Conservation (phyloP, 1,284 basidiomycete genomes). For the Rhizoctonia solani region DNA sequence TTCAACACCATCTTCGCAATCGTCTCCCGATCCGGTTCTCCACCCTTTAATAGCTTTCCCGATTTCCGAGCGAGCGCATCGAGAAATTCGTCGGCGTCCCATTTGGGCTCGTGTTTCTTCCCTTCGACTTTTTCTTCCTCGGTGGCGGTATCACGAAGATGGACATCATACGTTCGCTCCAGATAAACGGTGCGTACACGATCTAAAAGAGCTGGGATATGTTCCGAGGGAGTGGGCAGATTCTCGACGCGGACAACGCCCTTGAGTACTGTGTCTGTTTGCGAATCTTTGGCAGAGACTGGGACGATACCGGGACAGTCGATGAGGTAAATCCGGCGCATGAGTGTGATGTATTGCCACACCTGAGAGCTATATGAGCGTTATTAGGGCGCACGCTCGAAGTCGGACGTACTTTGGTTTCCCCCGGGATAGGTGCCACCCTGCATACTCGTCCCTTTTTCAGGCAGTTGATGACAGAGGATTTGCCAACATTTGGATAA, state of each 20-base stretch:
- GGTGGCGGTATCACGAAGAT: slow-evolving; percentile 61
- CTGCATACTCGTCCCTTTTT: slow-evolving; percentile 98
- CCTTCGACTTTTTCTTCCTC: slow-evolving; percentile 45
- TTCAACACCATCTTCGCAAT: slow-evolving; percentile 95
- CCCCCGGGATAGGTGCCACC: slow-evolving; percentile 96
- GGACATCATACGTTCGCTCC: slow-evolving; percentile 84
- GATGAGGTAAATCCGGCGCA: slow-evolving; percentile 96
- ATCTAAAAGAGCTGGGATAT: slow-evolving; percentile 85
- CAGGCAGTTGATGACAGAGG: slow-evolving; percentile 96
- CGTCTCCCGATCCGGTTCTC: slow-evolving; percentile 91
- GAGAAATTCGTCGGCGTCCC: slow-evolving; percentile 80
- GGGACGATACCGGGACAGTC: slow-evolving; percentile 99
- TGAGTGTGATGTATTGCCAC: slow-evolving; percentile 99
- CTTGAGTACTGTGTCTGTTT: slow-evolving; percentile 93
- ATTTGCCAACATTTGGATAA: slow-evolving; percentile 98
- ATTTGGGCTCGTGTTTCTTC: slow-evolving; percentile 43
- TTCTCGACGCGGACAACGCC: slow-evolving; percentile 98
- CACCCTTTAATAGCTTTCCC: slow-evolving; percentile 90
- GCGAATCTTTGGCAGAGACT: slow-evolving; percentile 82
- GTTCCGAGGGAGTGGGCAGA: slow-evolving; percentile 90
- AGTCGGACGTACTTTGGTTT: slow-evolving; percentile 76
- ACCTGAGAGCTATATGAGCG: slow-evolving; percentile 55
- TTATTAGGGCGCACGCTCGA: not conserved
- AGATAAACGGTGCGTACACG: slow-evolving; percentile 94
- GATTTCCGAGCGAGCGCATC: slow-evolving; percentile 87